These are phyloP conservation scores for Zizania palustris DNA, from an alignment of 202 grass and related monocot genomes.

Conservation along the genomic window DNA sequence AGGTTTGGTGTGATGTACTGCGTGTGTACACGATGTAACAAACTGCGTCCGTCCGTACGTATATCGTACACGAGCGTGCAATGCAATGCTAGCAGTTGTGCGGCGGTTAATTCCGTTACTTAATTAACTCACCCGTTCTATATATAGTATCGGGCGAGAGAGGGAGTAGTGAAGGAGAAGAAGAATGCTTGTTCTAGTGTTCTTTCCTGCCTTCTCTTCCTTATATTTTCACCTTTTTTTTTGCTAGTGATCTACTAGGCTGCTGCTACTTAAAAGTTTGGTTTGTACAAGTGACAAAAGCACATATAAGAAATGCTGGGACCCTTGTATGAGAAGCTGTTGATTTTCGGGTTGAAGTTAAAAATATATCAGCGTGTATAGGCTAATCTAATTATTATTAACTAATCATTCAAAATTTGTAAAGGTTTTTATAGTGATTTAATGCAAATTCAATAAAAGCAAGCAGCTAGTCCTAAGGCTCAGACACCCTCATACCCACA, in stretches of 20 bases:
- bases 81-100: neutral
- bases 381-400: too few relatives aligned
- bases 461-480: too few relatives aligned
- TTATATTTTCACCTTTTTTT: conserved; percentile 4
- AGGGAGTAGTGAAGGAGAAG: neutral
- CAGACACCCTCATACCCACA: too few relatives aligned
- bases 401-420: too few relatives aligned
- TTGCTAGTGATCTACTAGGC: neutral
- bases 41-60: neutral
- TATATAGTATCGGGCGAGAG: neutral
- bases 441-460: too few relatives aligned
- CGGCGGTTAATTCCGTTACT: neutral
- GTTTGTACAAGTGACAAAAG: conserved; percentile 34
- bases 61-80: neutral
- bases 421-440: too few relatives aligned
- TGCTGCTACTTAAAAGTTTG: conserved; percentile 19
- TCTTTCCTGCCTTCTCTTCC: conserved; percentile 1
- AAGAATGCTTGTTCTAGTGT: neutral
- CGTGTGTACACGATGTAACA: conserved; percentile 24
- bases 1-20: neutral
- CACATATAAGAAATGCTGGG: neutral
- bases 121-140: neutral
- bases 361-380: too few relatives aligned
- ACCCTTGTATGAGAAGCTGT: conserved; percentile 12
- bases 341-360: neutral